Evolutionary conservation across 108 stramenopile genomes (phyloP), one percentile per base, ranked within the genome.

Genomic region (Cyclotella kingstonii): DNA sequence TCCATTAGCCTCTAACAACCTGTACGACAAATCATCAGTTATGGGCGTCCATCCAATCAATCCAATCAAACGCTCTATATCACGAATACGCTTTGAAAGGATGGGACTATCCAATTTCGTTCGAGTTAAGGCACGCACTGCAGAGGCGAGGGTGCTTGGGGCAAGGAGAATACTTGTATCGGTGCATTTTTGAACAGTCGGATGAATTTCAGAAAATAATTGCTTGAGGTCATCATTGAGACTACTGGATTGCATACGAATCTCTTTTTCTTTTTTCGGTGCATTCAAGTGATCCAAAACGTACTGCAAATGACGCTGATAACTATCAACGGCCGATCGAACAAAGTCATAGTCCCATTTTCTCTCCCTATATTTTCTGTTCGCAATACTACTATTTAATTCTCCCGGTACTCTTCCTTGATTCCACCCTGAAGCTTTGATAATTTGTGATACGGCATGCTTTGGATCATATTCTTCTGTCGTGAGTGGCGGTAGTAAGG

Each of bases 1-100:
- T 30, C 82, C 85, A 68, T 92, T 89, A 25, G 90, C 90, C 58
- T 86, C 80, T 42, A 92, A 52, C 47, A 92, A 71, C 22, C 84
- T 74, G 29, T 88, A 71, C 15, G 90, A 87, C 23, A 92, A 55
- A 29, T 40, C 50, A 42, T 89, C 84, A 12, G 85, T 89, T 46
- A 92, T 60, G 11, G 81, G 78, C 30, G 90, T 89, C 66, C 68
- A 46, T 39, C 75, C 76, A 11, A 86, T 58, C 31, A 54, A 55
- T 33, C 90, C 90, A 40, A 92, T 63, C 46, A 82, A 77, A 7
- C 73, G 63, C 69, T 92, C 90, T 78, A 82, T 76, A 29, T 79
- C 58, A 40, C 89, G 64, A 42, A 86, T 69, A 56, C 74, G 69
- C 42, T 57, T 46, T 4, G 85, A 83, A 25, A 90, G 57, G 17